Conservation (phyloP, 1,284 basidiomycete species). For the Fomes fomentarius region DNA sequence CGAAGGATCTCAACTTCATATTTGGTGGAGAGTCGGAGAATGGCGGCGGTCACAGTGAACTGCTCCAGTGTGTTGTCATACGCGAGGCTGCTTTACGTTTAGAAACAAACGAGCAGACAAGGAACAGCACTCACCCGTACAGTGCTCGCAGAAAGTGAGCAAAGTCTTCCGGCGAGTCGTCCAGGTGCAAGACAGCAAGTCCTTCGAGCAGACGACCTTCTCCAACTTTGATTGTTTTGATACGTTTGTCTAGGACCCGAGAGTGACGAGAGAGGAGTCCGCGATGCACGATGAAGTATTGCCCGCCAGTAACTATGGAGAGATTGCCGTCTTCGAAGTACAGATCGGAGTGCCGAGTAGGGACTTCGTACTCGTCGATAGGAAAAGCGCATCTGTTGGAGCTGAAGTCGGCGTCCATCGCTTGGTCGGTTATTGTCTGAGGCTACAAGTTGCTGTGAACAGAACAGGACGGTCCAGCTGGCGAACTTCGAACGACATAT, state of each 20-base stretch:
- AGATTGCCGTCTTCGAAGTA: constrained; percentile 71
- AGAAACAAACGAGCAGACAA: no score
- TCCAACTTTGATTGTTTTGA: constrained; percentile 5
- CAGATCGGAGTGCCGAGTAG: constrained; percentile 52
- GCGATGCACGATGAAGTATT: constrained; percentile 69
- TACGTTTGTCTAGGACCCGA: constrained; percentile 41
- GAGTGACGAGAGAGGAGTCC: constrained; percentile 70
- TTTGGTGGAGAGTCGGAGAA: constrained; percentile 65
- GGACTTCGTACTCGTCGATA: constrained; percentile 26
- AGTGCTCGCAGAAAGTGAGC: constrained; percentile 57
- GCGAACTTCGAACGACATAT: no score
- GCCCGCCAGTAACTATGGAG: constrained; percentile 53
- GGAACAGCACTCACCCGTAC: constrained; percentile 69
- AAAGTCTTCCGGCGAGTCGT: constrained; percentile 56
- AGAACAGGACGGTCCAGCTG: no score
- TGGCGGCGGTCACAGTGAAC: constrained; percentile 51
- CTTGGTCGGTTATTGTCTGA: not conserved
- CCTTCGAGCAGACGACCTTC: constrained; percentile 48
- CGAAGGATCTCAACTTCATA: constrained; percentile 61
- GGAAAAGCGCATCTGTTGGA: constrained; percentile 32
- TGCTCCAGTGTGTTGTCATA: constrained; percentile 48
- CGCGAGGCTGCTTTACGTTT: constrained; percentile 18
- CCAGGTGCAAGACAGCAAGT: constrained; percentile 51
- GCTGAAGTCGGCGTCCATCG: constrained; percentile 28
- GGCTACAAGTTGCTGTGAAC: not conserved